Base-by-base conservation (phyloP, 345 rosid species). In the Arabidopsis suecica region DNA sequence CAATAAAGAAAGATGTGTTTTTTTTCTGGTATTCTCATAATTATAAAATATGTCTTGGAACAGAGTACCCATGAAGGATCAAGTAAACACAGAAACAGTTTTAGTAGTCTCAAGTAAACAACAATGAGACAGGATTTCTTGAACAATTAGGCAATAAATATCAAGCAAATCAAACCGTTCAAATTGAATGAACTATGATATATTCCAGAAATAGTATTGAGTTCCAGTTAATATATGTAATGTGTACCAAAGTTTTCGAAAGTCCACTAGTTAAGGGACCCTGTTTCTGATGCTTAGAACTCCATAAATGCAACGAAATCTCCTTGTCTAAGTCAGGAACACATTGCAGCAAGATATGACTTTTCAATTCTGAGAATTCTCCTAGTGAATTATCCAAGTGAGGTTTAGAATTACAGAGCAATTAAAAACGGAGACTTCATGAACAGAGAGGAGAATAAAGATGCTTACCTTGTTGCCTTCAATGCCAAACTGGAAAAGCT, bases 401-500 rank as follows among this genome's bases (percentile, higher is more conserved):
- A 57, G 45, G 4, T 33, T 56, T 12, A 45, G 5, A 33, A 14
- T 3, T 13, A 42, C 71, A 73, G 42, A 38, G 20, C 47, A 22
- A 51, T 33, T 6, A 42, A 48, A 9, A 61, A 40, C 6, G 16
- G 16, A 37, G 50, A 41, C 28, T 36, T 11, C 0, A 44, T 1
- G 64, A 74, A 38, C 5, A 22, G 13, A 40, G 20, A 56, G 5
- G 32, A 7, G 10, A 28, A 9, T 44, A 36, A 25, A 0, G 11
- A 58, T 11, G 16, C 28, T 7, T 41, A 91, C 99, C 96, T 95
- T 95, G 11, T 89, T 81, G 61, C 97, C 86, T 86, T 95, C 97
- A 80, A 95, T 95, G 67, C 90, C 99, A 65, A 91, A 92, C 80
- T 95, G 97, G 32, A 79, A 89, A 64, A 90, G 93, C 83, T 34